phyloP scores from a whole-genome alignment of 2,329 filamentous ascomycete species.

The Apiospora hydei region DNA sequence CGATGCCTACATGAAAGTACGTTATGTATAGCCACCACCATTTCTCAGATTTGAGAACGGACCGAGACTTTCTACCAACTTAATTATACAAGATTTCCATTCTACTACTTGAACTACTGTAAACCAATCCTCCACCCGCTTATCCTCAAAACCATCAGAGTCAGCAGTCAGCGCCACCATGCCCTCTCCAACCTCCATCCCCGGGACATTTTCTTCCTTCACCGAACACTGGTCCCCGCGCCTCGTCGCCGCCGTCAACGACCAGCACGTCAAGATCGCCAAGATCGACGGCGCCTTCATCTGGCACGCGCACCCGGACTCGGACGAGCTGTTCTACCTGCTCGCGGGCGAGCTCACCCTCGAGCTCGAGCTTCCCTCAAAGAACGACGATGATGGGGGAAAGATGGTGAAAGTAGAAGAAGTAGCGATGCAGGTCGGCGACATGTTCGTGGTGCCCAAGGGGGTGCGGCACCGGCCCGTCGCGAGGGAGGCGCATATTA shows the following conservation, averaged over 20 bases:
- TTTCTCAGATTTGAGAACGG: too few relatives aligned
- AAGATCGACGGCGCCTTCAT: slow-evolving; percentile 22
- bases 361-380: background rate
- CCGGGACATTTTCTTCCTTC: background rate
- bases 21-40: background rate
- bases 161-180: background rate
- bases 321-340: slow-evolving; percentile 23
- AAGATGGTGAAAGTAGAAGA: background rate
- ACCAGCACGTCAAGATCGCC: slow-evolving; percentile 23
- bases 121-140: too few relatives aligned
- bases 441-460: slow-evolving; percentile 18
- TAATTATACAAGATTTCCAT: too few relatives aligned
- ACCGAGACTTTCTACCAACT: too few relatives aligned
- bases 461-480: slow-evolving; percentile 13
- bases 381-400: background rate
- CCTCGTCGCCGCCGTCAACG: slow-evolving; percentile 23
- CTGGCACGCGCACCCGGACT: slow-evolving; percentile 23
- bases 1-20: background rate
- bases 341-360: slow-evolving; percentile 18
- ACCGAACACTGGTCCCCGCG: slow-evolving; percentile 8
- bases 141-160: too few relatives aligned
- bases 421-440: slow-evolving; percentile 16
- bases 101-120: too few relatives aligned
- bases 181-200: background rate
- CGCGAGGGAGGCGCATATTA: background rate